Evolutionary conservation across 2,329 filamentous ascomycete genomes (phyloP).

Genomic region (Hymenoscyphus repandus): DNA sequence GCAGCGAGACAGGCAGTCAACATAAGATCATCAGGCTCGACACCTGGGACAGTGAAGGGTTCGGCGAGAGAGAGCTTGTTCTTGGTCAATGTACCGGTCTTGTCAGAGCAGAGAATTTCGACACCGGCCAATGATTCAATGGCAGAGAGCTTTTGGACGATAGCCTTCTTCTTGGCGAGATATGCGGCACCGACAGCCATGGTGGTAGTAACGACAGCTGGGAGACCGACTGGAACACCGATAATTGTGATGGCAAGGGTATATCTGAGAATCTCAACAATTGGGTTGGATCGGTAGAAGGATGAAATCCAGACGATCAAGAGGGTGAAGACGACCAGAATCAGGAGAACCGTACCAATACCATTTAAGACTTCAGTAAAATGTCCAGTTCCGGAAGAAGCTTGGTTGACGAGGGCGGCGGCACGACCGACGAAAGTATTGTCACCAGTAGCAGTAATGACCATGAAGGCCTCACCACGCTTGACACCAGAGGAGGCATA

Average conservation of each 20-base stretch:
- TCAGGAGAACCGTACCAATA: conserved; percentile 74
- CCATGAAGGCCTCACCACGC: conserved; percentile 79
- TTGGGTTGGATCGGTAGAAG: conserved; percentile 81
- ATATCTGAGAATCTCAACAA: conserved; percentile 75
- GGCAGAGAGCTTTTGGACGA: conserved; percentile 86
- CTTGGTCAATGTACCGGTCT: conserved; percentile 89
- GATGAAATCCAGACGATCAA: conserved; percentile 80
- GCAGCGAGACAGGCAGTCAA: conserved; percentile 85
- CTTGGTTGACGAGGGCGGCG: conserved; percentile 77
- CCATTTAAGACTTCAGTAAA: conserved; percentile 88
- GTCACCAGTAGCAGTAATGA: conserved; percentile 81
- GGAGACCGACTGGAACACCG: conserved; percentile 88
- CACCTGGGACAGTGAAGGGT: conserved; percentile 75
- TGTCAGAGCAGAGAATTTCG: conserved; percentile 91
- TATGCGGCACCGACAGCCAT: conserved; percentile 93
- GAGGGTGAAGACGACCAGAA: conserved; percentile 75
- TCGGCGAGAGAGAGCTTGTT: conserved; percentile 88
- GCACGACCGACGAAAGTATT: conserved; percentile 87
- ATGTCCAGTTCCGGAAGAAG: conserved; percentile 70
- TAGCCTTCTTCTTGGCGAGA: conserved; percentile 86
- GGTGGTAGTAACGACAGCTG: conserved; percentile 87
- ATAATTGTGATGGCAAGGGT: conserved; percentile 87
- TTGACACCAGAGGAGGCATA: conserved; percentile 86
- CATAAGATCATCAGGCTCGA: conserved; percentile 85
- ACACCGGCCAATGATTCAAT: conserved; percentile 91